A percentile compares a stretch with the other conserved stretches of the same genome.
Evolutionary conservation across 306 rosid species (phyloP).

Genomic region (Ormosia emarginata): DNA sequence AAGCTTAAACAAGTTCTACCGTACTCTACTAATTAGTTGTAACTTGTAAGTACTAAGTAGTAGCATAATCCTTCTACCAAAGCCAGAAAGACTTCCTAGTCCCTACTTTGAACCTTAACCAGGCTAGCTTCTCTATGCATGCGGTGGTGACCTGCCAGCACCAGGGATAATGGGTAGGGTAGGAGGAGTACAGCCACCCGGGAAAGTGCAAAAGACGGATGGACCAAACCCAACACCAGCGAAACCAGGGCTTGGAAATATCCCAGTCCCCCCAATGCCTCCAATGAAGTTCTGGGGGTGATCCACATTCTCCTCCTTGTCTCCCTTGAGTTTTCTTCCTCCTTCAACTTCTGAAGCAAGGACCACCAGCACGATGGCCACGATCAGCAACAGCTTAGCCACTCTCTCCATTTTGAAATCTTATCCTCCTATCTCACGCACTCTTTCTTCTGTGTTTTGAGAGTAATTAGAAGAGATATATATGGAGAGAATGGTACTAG

Average conservation of each 20-base stretch:
- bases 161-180: constrained; percentile 15
- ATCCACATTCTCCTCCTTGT: constrained; percentile 2
- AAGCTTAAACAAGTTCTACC: neutral
- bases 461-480: neutral
- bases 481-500: neutral
- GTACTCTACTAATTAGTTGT: neutral
- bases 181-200: constrained; percentile 27
- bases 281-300: constrained; percentile 27
- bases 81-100: neutral
- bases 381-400: neutral
- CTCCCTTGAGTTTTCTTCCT: neutral
- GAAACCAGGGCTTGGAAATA: constrained; percentile 35
- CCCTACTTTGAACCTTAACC: neutral
- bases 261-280: constrained; percentile 17
- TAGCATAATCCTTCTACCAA: neutral
- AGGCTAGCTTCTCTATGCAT: constrained; percentile 1
- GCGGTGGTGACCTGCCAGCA: constrained; percentile 9
- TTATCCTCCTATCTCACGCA: neutral
- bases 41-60: neutral
- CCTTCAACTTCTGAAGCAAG: constrained; percentile 30
- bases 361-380: constrained; percentile 5
- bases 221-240: constrained; percentile 27
- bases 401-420: constrained; percentile 18
- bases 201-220: constrained; percentile 31
- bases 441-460: neutral